Base-by-base conservation (phyloP, 768 basidiomycete species). In the Amylocystis lapponica region DNA sequence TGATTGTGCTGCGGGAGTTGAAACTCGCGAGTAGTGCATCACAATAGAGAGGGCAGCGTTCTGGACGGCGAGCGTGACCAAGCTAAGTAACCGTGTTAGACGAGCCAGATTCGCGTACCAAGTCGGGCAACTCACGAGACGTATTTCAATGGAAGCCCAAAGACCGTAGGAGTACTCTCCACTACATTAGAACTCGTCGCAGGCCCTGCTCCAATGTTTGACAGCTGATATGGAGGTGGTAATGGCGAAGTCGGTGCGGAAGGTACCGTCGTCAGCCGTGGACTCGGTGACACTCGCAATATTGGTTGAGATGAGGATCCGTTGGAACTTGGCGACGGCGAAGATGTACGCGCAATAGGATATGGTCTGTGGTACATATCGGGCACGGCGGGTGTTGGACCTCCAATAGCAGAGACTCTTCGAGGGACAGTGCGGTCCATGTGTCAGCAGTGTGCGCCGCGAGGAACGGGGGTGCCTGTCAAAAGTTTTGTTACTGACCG, bases 21-120 rank as follows among this genome's bases (percentile, higher is more conserved):
- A 86, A 45, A 92, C 84, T 47, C 96, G 81, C n/a, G 96, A 97
- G 66, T 97, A 90, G 70, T 97, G 93, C 89, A 99, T 95, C 51
- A 98, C 89, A 58, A 99, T 92, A 41, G 93, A 93, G 37, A 99
- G 71, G 9, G 89, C 81, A 23, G 91, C 91, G 66, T 98, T 98
- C 70, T 99, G 95, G 3, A 95, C 83, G 4, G 91, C 91, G 38
- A 94, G 78, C 14, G 87, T 89, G 50, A 92, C 78, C 46, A 90
- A 72, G 12, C 86, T 86, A 54, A 46, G 11, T 27, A 27, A 19
- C 17, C 27, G 17, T 33, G 27, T 45, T 34, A 46, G 44, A 45
- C 47, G 29, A 43, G 33, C 38, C 3, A 49, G 36, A 46, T 36
- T 2, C 41, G 34, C 3, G 2, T 33, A 23, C 31, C n/a, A 27